phyloP scores from a whole-genome alignment of 345 rosid species.

The Aquilaria malaccensis region DNA sequence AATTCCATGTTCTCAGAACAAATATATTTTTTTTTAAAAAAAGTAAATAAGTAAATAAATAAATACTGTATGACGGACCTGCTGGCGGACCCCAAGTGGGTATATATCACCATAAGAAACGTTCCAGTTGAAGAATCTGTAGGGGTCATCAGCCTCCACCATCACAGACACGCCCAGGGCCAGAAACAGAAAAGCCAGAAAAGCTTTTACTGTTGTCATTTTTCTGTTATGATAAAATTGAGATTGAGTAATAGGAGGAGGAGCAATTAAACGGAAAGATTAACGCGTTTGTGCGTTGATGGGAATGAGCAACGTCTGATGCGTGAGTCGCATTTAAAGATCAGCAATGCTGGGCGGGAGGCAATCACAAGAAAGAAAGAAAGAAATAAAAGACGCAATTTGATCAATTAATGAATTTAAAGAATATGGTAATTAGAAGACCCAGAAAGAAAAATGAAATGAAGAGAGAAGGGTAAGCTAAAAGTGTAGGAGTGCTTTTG shows the following conservation, averaged over 20 bases:
- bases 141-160: constrained; percentile 53
- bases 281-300: neutral
- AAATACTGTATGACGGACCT: constrained; percentile 23
- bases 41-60: neutral
- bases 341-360: too few relatives aligned
- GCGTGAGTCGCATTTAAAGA: too few relatives aligned
- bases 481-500: too few relatives aligned
- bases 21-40: neutral
- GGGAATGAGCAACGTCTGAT: neutral
- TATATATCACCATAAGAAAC: constrained; percentile 73
- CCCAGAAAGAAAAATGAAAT: too few relatives aligned
- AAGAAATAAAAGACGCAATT: too few relatives aligned
- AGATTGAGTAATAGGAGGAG: neutral
- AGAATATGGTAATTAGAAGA: too few relatives aligned
- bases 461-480: too few relatives aligned
- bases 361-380: too few relatives aligned
- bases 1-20: neutral
- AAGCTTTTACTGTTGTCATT: neutral
- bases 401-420: too few relatives aligned
- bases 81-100: constrained; percentile 76
- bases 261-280: neutral
- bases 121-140: constrained; percentile 71
- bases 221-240: constrained; percentile 1
- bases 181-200: constrained; percentile 3
- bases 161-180: constrained; percentile 3